Conservation (phyloP, 768 basidiomycete species). For the Porphyrellus cyaneotinctus region DNA sequence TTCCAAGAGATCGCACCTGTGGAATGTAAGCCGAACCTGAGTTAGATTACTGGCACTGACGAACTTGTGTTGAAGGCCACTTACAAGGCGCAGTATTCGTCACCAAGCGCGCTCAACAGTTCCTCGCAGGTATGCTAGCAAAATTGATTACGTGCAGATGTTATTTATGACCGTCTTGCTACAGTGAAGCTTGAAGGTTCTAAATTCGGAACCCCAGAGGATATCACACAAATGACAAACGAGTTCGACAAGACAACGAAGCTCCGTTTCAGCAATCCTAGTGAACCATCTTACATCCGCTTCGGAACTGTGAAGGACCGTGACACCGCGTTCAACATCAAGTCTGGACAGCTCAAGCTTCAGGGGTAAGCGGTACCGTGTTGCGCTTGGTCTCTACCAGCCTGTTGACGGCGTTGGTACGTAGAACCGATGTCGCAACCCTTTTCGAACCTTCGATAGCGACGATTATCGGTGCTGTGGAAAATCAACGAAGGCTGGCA, state of each 20-base stretch:
- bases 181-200: conserved; percentile 41
- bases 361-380: conserved; percentile 21
- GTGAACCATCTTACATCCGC: conserved; percentile 42
- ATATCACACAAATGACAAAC: conserved; percentile 38
- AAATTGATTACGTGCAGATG: not conserved
- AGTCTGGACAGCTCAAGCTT: conserved; percentile 45
- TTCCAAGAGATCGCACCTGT: conserved; percentile 49
- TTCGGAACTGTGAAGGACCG: conserved; percentile 45
- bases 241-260: conserved; percentile 49
- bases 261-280: conserved; percentile 37
- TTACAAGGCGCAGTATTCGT: conserved; percentile 52
- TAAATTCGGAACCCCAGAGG: conserved; percentile 35
- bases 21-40: conserved; percentile 34
- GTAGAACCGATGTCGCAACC: conserved; percentile 27
- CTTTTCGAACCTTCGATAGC: conserved; percentile 28
- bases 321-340: conserved; percentile 39
- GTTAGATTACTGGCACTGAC: not conserved
- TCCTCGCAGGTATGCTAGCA: conserved; percentile 35
- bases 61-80: conserved; percentile 35
- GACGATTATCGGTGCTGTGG: conserved; percentile 22
- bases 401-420: not conserved
- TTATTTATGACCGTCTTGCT: not conserved
- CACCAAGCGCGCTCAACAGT: conserved; percentile 38
- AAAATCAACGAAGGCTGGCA: conserved; percentile 20
- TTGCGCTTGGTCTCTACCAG: too few relatives aligned